These are phyloP conservation scores for Hippophae rhamnoides DNA, from an alignment of 306 rosid genomes.

Conservation along the genomic window DNA sequence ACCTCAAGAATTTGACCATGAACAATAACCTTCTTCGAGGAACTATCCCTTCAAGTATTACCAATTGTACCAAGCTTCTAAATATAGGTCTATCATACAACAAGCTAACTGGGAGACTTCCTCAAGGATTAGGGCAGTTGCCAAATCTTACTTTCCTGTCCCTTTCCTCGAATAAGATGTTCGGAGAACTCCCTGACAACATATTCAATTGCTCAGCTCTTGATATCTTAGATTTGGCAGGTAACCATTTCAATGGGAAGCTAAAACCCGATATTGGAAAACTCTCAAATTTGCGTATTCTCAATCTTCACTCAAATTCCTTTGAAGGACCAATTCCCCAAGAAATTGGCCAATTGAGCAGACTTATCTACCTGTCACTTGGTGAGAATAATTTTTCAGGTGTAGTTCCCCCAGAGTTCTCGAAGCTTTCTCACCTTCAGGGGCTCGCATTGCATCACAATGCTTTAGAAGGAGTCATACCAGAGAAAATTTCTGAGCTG, in stretches of 20 bases:
- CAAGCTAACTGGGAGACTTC: constrained; percentile 50
- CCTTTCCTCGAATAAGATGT: constrained; percentile 38
- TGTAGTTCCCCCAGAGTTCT: constrained; percentile 49
- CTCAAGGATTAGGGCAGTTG: constrained; percentile 48
- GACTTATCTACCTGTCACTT: constrained; percentile 38
- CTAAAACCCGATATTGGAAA: constrained; percentile 51
- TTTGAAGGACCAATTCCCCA: constrained; percentile 61
- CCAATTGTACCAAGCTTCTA: constrained; percentile 51
- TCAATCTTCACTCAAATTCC: constrained; percentile 34
- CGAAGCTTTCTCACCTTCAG: constrained; percentile 58
- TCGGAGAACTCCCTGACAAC: constrained; percentile 75
- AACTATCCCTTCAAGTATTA: constrained; percentile 54
- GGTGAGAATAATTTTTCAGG: constrained; percentile 57
- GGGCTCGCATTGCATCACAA: constrained; percentile 46
- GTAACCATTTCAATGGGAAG: constrained; percentile 44
- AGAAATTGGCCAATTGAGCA: constrained; percentile 56
- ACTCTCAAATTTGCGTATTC: constrained; percentile 34
- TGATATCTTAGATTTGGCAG: constrained; percentile 33
- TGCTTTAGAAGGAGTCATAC: constrained; percentile 55
- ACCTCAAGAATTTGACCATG: constrained; percentile 47
- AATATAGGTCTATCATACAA: constrained; percentile 37
- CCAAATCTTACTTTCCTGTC: constrained; percentile 53
- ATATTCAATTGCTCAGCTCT: constrained; percentile 65
- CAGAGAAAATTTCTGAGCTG: constrained; percentile 44
- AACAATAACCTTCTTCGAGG: constrained; percentile 33